Evolutionary conservation across 2,329 filamentous ascomycete genomes (phyloP).

Genomic region (Aspergillus hiratsukae): DNA sequence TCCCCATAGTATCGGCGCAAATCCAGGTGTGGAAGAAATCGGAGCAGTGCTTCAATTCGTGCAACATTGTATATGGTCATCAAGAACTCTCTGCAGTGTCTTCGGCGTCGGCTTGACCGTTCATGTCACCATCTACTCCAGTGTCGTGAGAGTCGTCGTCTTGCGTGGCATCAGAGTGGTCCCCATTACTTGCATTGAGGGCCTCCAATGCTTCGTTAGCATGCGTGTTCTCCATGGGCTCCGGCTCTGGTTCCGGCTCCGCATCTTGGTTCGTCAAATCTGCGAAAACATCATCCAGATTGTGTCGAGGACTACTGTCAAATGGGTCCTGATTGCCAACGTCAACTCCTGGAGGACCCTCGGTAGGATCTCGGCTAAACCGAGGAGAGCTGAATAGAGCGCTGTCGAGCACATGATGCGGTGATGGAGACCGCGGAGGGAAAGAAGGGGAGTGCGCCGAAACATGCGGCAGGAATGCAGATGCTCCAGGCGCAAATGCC

Average conservation of each 20-base stretch:
- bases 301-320: constrained; percentile 37
- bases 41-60: not conserved
- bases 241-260: constrained; percentile 26
- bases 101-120: constrained; percentile 20
- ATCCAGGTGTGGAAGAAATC: not conserved
- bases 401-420: constrained; percentile 31
- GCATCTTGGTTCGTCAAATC: constrained; percentile 44
- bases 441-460: constrained; percentile 35
- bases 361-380: constrained; percentile 33
- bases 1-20: not conserved
- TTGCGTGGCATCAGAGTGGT: constrained; percentile 26
- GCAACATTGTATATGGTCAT: not conserved
- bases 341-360: constrained; percentile 27
- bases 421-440: constrained; percentile 36
- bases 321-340: constrained; percentile 30
- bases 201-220: constrained; percentile 45
- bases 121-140: constrained; percentile 18
- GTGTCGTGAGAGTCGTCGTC: constrained; percentile 20
- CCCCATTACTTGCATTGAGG: constrained; percentile 37
- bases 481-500: constrained; percentile 32
- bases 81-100: constrained; percentile 12
- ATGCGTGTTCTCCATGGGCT: constrained; percentile 42
- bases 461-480: constrained; percentile 36
- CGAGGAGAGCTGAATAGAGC: constrained; percentile 41
- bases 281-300: constrained; percentile 44